phyloP scores from a whole-genome alignment of 2,329 filamentous ascomycete species.

The Fusarium humuli region DNA sequence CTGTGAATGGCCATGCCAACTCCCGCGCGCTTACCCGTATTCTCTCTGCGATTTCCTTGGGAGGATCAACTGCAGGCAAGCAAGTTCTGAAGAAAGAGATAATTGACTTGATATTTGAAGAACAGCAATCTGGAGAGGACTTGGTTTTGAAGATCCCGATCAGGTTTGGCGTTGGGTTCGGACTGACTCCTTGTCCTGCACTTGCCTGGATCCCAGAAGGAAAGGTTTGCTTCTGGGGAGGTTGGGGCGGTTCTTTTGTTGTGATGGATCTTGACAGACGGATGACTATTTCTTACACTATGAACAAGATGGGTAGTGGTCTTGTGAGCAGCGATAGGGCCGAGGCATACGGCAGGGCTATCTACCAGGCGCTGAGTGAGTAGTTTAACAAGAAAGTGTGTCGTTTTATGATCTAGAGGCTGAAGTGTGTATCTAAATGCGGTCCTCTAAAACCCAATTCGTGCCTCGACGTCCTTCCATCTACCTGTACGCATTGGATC shows the following conservation, averaged over 20 bases:
- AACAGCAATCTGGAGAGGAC: background rate
- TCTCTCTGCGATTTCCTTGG: background rate
- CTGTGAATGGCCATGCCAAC: background rate
- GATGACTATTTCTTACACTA: slow-evolving; percentile 10
- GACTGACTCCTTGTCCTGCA: background rate
- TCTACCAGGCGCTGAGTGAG: background rate
- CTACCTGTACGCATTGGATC: background rate
- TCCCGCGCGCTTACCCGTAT: background rate
- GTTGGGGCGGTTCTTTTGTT: slow-evolving; percentile 4
- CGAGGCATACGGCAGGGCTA: background rate
- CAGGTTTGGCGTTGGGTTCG: background rate
- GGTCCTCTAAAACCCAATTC: background rate
- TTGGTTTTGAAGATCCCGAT: background rate
- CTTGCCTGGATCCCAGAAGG: slow-evolving; percentile 6
- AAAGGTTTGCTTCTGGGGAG: background rate
- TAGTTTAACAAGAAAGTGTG: accelerated
- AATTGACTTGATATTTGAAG: background rate
- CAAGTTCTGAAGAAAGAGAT: background rate
- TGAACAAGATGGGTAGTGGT: slow-evolving; percentile 10
- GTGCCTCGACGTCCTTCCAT: accelerated
- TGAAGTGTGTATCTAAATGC: accelerated
- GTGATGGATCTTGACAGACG: slow-evolving; percentile 8
- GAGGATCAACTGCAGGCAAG: background rate
- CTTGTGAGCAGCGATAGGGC: slow-evolving; percentile 10
- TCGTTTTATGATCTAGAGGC: background rate